phyloP scores from a whole-genome alignment of 2,329 filamentous ascomycete genomes.

The Calonectria honghensis region DNA sequence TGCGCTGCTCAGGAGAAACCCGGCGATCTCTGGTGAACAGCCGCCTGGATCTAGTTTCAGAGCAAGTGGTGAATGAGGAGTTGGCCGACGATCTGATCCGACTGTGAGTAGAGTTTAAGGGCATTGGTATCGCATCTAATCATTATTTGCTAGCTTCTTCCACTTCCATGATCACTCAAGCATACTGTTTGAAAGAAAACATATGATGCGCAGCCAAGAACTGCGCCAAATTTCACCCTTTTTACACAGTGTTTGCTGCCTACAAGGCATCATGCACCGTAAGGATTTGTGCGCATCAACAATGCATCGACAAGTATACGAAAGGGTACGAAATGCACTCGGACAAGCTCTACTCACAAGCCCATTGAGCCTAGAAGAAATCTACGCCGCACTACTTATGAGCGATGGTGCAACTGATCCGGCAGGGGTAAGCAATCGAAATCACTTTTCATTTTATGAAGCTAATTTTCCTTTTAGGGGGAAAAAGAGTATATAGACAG shows the following conservation, averaged over 20 bases:
- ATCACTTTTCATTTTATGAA: too few species aligned
- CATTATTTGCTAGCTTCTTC: not conserved
- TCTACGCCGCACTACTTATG: conserved; percentile 28
- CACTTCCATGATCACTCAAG: not conserved
- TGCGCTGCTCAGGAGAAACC: not conserved
- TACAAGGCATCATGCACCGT: conserved; percentile 25
- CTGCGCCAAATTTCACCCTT: conserved; percentile 13
- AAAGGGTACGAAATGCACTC: conserved; percentile 17
- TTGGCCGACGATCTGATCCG: conserved; percentile 21
- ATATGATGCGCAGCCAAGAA: not conserved
- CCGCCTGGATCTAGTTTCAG: not conserved
- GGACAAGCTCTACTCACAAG: conserved; percentile 12
- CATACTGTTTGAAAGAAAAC: not conserved
- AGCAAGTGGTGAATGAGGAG: not conserved
- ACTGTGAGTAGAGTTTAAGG: not conserved
- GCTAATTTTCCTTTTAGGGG: not conserved
- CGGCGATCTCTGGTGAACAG: not conserved
- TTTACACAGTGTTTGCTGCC: conserved; percentile 29
- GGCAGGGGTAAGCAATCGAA: not conserved
- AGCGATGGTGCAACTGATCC: conserved; percentile 22
- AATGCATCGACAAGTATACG: conserved; percentile 11
- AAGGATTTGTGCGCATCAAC: conserved; percentile 19
- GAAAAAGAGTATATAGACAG: conserved; percentile 32
- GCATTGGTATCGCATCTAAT: not conserved
- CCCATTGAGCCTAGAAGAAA: conserved; percentile 7